These are phyloP conservation scores for Cyclotella atomus DNA, from an alignment of 108 stramenopile species.

Conservation along the genomic window DNA sequence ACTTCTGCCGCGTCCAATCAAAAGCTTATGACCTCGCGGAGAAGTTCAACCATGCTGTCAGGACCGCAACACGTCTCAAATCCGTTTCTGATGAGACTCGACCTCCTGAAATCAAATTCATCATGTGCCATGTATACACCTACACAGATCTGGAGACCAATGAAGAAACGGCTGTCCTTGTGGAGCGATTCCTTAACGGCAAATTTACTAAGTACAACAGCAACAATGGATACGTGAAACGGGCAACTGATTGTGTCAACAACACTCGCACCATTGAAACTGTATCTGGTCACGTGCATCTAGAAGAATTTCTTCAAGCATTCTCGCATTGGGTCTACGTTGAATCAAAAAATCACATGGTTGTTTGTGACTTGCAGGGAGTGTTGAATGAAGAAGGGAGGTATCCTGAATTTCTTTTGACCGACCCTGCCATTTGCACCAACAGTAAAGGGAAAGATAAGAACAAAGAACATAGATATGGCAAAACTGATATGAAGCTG, in stretches of 20 bases:
- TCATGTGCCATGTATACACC: slow-evolving; percentile 47
- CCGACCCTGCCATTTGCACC: slow-evolving; percentile 54
- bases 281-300: slow-evolving; percentile 22
- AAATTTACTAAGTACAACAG: slow-evolving; percentile 64
- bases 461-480: slow-evolving; percentile 21
- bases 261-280: slow-evolving; percentile 31
- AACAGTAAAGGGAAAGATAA: slow-evolving; percentile 2
- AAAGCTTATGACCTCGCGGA: slow-evolving; percentile 29
- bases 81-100: slow-evolving; percentile 17
- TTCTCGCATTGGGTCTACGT: slow-evolving; percentile 55
- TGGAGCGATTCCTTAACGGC: slow-evolving; percentile 49
- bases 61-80: slow-evolving; percentile 17
- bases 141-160: slow-evolving; percentile 16
- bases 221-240: slow-evolving; percentile 56
- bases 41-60: slow-evolving; percentile 41
- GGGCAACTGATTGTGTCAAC: slow-evolving; percentile 6
- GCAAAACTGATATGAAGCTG: slow-evolving; percentile 48
- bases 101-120: slow-evolving; percentile 45
- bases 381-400: slow-evolving; percentile 46
- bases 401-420: slow-evolving; percentile 38
- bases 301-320: slow-evolving; percentile 50
- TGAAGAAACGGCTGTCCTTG: slow-evolving; percentile 34
- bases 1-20: slow-evolving; percentile 45
- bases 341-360: slow-evolving; percentile 16
- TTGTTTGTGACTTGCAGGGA: slow-evolving; percentile 51